Evolutionary conservation across 2,329 filamentous ascomycete genomes (phyloP).

Genomic region (Trichoderma hamatum): DNA sequence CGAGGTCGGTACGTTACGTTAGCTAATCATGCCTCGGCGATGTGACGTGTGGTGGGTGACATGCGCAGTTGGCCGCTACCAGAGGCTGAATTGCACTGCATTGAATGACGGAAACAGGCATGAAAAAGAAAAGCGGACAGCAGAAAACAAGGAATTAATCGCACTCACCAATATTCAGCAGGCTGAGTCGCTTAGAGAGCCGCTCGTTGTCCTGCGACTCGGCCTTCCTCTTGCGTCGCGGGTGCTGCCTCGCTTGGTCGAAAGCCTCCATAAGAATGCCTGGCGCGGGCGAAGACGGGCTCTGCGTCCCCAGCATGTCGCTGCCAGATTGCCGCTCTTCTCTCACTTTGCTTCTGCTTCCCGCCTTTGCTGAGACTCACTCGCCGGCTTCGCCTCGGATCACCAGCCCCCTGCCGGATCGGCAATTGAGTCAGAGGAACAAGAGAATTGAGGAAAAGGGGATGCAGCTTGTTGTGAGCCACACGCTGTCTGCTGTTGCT

Average conservation of each 20-base stretch:
- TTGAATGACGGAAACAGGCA: neutral
- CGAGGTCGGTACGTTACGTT: conserved; percentile 13
- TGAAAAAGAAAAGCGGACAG: neutral
- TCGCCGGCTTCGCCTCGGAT: neutral
- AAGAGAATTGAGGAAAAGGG: neutral
- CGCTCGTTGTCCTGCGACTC: conserved; percentile 67
- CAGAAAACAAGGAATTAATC: neutral
- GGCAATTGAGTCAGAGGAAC: neutral
- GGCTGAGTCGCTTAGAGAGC: conserved; percentile 80
- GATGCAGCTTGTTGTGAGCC: neutral
- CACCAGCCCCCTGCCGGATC: neutral
- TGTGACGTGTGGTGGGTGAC: neutral
- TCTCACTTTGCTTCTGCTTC: conserved; percentile 2
- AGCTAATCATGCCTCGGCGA: conserved; percentile 16
- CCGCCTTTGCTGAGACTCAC: conserved; percentile 11
- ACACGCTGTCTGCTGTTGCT: neutral
- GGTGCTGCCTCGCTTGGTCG: conserved; percentile 25
- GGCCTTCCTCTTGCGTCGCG: conserved; percentile 60
- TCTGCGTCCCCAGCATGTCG: conserved; percentile 31
- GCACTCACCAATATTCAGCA: conserved; percentile 74
- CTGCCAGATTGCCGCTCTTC: neutral
- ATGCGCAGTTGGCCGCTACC: neutral
- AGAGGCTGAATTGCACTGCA: neutral
- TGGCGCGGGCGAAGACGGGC: conserved; percentile 25
- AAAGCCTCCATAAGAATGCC: conserved; percentile 16